These are phyloP conservation scores for Leonotis leonurus DNA, from an alignment of 257 asterid genomes.

Conservation along the genomic window DNA sequence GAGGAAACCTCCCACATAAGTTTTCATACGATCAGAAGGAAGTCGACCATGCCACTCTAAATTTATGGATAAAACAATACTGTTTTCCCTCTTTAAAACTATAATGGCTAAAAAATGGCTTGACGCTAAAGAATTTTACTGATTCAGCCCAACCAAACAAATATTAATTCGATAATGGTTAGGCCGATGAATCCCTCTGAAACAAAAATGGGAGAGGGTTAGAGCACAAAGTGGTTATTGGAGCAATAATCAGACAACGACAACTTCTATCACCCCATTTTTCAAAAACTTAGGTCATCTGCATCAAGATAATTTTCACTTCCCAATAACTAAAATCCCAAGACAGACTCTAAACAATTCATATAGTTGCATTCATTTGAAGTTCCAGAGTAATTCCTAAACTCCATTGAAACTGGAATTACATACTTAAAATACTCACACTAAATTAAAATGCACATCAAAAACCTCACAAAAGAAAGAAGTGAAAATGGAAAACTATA, in stretches of 20 bases:
- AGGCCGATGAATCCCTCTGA: background rate
- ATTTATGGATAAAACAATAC: background rate
- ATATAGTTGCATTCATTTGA: background rate
- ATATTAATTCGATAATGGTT: background rate
- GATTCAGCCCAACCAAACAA: background rate
- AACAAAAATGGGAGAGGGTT: background rate
- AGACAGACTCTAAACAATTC: background rate
- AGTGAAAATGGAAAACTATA: background rate
- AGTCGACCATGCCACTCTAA: background rate
- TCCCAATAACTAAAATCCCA: background rate
- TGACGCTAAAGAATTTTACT: background rate
- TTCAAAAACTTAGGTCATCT: background rate
- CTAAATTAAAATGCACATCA: slow-evolving; percentile 3
- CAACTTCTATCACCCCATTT: background rate
- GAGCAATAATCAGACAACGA: background rate
- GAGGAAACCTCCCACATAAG: background rate
- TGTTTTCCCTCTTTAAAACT: too few relatives aligned
- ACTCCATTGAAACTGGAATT: background rate
- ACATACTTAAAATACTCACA: background rate
- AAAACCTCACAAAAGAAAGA: background rate
- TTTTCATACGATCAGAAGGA: background rate
- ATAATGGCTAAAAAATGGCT: background rate
- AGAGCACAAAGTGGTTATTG: background rate
- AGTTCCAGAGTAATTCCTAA: background rate
- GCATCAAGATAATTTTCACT: background rate